A percentile compares a stretch with the other conserved stretches of the same genome.
Conservation (phyloP, 305 asterid genomes). For the Fraxinus latifolia region DNA sequence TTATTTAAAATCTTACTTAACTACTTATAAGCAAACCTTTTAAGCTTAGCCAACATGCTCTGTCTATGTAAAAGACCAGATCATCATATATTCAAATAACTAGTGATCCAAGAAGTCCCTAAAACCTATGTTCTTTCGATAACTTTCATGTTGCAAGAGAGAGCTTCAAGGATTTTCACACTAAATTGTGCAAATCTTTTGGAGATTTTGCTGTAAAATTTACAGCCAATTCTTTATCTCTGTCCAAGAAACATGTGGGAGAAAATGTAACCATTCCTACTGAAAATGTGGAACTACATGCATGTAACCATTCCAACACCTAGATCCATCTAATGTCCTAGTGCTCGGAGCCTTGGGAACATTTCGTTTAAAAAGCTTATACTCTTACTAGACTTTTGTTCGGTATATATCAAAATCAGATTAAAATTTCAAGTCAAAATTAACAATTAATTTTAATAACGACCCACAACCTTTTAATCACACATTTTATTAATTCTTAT, state of each 20-base stretch:
- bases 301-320: neutral
- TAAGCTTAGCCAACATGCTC: neutral
- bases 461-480: too few relatives aligned
- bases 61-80: neutral
- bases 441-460: neutral
- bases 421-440: too few relatives aligned
- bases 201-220: neutral
- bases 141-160: neutral
- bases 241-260: neutral
- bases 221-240: neutral
- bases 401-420: too few relatives aligned
- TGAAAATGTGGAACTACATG: neutral
- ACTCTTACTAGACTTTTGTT: too few relatives aligned
- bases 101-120: neutral
- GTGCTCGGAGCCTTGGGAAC: neutral
- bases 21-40: neutral
- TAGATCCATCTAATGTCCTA: neutral
- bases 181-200: neutral
- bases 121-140: neutral
- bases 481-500: neutral
- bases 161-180: neutral
- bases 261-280: neutral
- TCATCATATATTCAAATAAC: neutral
- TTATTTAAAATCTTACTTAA: neutral
- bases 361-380: neutral